Base-by-base conservation (phyloP, 495 filamentous ascomycete species). In the Talaromyces stipitatus region DNA sequence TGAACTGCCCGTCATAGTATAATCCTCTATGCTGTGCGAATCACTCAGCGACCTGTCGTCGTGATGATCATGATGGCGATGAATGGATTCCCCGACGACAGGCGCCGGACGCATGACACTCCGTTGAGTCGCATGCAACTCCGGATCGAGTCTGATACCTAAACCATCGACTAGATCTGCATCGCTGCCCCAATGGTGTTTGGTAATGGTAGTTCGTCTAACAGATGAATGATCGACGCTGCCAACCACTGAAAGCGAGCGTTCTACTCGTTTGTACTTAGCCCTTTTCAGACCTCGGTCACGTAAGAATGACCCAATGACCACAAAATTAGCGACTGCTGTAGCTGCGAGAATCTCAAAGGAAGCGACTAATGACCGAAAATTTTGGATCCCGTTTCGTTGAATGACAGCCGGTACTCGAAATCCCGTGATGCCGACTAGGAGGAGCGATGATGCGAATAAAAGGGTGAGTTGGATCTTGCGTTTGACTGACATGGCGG, bases 301-400 rank as follows among this genome's bases (percentile, higher is more conserved):
- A 2, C 89, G 81, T 14, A 92, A 84, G 58, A 92, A 94, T 0
- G 88, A 90, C 33, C 89, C 89, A 14, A 95, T 82, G 0, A 91
- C 86, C 18, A 95, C 73, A 6, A 81, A 81, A 65, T 95, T 94
- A 11, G 89, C 84, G 6, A 90, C 84, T 1, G 83, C 81, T 12
- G 88, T 88, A 28, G 90, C 85, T 46, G 87, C 86, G 22, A 94
- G 80, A 9, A 89, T 82, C 61, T 95, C 89, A 29, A 94, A 69
- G 1, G 87, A 90, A 12, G 90, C 90, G 36, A 87, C 72, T 10
- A 95, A 80, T 4, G 90, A 89, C 29, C 90, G 85, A 55, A 82
- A 85, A 60, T 86, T 85, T 62, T 95, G 90, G 32, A 76, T 77
- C 3, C 86, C 85, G 50, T 81, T 62, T 24, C 73, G 72, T 8